Conservation (phyloP, 345 rosid species). For the Corymbia maculata region DNA sequence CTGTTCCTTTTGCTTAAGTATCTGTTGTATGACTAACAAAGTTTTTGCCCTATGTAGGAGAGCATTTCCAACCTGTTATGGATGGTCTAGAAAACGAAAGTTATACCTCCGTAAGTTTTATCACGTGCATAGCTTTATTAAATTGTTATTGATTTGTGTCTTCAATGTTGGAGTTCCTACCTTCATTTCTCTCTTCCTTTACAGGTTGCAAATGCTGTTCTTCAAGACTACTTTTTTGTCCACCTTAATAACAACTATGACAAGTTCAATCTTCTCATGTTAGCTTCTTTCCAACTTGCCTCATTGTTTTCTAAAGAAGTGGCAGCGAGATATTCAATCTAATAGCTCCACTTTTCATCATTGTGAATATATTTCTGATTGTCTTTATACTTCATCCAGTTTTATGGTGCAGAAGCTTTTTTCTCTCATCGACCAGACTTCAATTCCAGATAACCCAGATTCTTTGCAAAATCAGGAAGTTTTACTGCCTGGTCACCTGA, state of each 20-base stretch:
- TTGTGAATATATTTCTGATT: not conserved
- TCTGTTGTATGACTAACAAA: conserved; percentile 3
- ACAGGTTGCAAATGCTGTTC: conserved; percentile 76
- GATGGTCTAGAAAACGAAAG: conserved; percentile 54
- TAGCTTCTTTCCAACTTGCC: conserved; percentile 3
- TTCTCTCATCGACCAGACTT: conserved; percentile 90
- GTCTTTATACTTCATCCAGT: conserved; percentile 29
- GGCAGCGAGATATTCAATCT: not conserved
- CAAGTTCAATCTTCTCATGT: conserved; percentile 94
- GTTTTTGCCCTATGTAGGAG: conserved; percentile 33
- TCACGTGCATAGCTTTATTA: not conserved
- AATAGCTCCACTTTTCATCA: not conserved
- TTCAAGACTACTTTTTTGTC: conserved; percentile 62
- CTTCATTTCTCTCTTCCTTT: not conserved
- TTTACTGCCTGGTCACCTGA: conserved; percentile 88
- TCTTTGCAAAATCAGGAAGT: conserved; percentile 95
- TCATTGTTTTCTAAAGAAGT: not conserved
- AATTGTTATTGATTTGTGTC: not conserved
- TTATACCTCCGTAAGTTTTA: conserved; percentile 32
- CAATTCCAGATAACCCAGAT: conserved; percentile 80
- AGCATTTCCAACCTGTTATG: conserved; percentile 68
- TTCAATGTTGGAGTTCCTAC: not conserved
- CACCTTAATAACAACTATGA: conserved; percentile 77
- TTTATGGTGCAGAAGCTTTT: conserved; percentile 95
- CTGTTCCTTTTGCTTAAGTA: not conserved